Evolutionary conservation across 1,284 basidiomycete species (phyloP), one percentile per base, ranked within the genome.

Genomic region (Moesziomyces antarcticus): DNA sequence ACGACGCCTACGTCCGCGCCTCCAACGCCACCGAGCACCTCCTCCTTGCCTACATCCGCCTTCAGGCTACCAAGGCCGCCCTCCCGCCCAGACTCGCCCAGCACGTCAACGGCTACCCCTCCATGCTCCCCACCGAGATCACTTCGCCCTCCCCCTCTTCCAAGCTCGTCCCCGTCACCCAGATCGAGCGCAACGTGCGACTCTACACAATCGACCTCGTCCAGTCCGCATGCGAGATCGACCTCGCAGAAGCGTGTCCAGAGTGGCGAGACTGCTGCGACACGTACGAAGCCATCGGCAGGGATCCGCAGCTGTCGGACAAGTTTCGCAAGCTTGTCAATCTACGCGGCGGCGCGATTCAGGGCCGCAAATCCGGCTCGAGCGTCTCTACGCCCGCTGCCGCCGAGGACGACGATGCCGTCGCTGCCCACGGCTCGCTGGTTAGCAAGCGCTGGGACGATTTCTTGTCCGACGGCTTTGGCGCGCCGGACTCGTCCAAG

Each of bases 11-110:
- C 25, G 64, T 81, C 14, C 69, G 77, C 21, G 80, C 75, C 16
- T 69, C 73, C 51, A 83, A 84, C 48, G 82, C 82, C 1, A 75
- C 79, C 5, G 81, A 83, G 56, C 82, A 84, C 51, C 69, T 84
- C 5, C 53, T 84, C 21, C 65, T 82, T 11, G 75, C 81, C 3
- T 82, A 77, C 65, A 84, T 84, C 48, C 75, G 82, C 20, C 65
- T 63, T 45, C 73, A 75, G 37, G 66, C 65, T 13, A 70, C 79
- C 9, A 50, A 60, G 9, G 48, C 67, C 10, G 37, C 57, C 1
- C 48, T 82, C 30, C 82, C 82, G 6, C 71, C 73, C 1, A 68
- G 77, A 14, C 70, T 84, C 9, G 63, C 70, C 11, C 70, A 79
- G 41, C 78, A 81, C 50, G 48, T 84, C 41, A 63, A 21, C 46